Evolutionary conservation across 495 filamentous ascomycete species (phyloP).

Genomic region (Jackrogersella multiformis): DNA sequence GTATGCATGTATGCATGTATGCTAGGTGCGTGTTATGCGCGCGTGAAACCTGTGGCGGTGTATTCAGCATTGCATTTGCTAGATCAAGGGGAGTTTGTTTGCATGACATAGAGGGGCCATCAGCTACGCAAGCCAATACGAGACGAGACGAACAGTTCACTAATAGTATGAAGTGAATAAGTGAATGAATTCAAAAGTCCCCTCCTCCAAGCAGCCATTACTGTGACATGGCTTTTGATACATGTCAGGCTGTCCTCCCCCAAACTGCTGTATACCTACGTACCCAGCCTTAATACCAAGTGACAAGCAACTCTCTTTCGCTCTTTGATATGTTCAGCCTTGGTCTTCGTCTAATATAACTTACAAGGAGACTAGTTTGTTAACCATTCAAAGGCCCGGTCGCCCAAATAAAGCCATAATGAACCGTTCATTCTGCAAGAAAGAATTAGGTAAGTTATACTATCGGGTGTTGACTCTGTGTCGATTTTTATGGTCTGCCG

Average conservation of each 20-base stretch:
- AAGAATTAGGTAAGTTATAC: not conserved
- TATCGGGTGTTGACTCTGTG: not conserved
- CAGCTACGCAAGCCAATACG: not conserved
- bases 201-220: no score
- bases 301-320: not conserved
- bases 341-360: not conserved
- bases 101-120: constrained; percentile 6
- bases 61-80: constrained; percentile 2
- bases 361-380: not conserved
- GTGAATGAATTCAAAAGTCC: no score
- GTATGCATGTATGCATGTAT: not conserved
- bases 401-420: not conserved
- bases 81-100: constrained; percentile 11
- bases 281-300: not conserved
- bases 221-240: no score
- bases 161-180: not conserved
- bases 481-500: constrained; percentile 9
- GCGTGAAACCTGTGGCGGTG: not conserved
- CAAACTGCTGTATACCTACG: not conserved
- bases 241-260: no score
- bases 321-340: not conserved
- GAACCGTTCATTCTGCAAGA: not conserved
- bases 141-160: not conserved
- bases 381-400: not conserved
- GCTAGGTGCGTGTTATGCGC: not conserved